Evolutionary conservation across 2,329 filamentous ascomycete species (phyloP).

Genomic region (Septoria petroselini): DNA sequence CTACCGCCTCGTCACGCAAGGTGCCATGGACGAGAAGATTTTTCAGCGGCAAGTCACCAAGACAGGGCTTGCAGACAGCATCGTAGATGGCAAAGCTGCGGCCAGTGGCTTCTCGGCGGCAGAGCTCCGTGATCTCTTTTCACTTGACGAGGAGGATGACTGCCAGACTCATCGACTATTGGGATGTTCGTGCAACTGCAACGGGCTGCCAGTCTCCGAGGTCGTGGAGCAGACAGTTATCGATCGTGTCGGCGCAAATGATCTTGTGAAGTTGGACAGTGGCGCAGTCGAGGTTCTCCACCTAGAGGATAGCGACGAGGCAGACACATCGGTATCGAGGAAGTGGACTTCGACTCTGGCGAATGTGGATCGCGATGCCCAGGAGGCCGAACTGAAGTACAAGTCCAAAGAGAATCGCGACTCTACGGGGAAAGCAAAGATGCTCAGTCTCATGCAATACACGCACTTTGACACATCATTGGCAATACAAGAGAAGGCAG

Average conservation of each 20-base stretch:
- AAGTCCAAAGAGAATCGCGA: conserved; percentile 35
- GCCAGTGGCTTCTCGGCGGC: conserved; percentile 62
- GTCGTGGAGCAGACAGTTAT: conserved; percentile 23
- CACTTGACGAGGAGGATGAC: conserved; percentile 57
- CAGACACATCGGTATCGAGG: conserved; percentile 12
- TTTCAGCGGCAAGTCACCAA: conserved; percentile 71
- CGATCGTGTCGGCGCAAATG: conserved; percentile 23
- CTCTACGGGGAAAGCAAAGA: conserved; percentile 40
- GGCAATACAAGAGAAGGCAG: conserved; percentile 1
- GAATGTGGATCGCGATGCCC: conserved; percentile 40
- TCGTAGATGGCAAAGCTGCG: conserved; percentile 64
- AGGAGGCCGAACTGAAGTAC: conserved; percentile 34
- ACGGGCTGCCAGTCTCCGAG: conserved; percentile 41
- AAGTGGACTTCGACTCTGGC: conserved; percentile 18
- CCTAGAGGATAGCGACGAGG: conserved; percentile 33
- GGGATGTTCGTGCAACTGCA: conserved; percentile 60
- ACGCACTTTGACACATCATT: conserved; percentile 49
- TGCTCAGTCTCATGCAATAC: conserved; percentile 55
- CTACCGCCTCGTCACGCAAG: conserved; percentile 66
- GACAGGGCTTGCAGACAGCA: conserved; percentile 65
- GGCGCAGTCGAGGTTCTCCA: conserved; percentile 23
- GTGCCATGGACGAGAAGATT: conserved; percentile 70
- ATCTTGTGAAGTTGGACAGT: conserved; percentile 27
- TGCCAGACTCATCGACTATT: conserved; percentile 69
- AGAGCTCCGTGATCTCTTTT: conserved; percentile 65